Conservation (phyloP, 1,139 yeast genomes). For the Taphrina communis region DNA sequence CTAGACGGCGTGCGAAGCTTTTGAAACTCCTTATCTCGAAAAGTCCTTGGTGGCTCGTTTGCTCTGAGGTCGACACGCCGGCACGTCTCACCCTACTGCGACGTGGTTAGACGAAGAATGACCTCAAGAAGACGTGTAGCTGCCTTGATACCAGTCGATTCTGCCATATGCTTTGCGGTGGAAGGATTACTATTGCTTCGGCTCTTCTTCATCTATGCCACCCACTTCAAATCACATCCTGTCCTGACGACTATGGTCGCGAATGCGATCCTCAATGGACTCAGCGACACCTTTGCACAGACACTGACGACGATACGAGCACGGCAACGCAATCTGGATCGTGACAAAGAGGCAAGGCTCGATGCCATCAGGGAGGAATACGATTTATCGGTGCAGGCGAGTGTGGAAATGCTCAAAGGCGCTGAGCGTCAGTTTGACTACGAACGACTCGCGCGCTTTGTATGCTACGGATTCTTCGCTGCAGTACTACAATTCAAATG, state of each 20-base stretch:
- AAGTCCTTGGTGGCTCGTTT: too few relatives aligned
- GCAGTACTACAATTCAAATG: slow-evolving; percentile 41
- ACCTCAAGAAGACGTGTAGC: background rate
- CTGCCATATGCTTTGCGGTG: slow-evolving; percentile 13
- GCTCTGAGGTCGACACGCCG: too few relatives aligned
- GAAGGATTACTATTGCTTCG: slow-evolving; percentile 25
- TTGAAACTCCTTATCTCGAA: too few relatives aligned
- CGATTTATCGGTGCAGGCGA: slow-evolving; percentile 26
- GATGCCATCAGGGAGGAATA: slow-evolving; percentile 36
- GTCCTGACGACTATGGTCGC: slow-evolving; percentile 39
- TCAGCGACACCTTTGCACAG: slow-evolving; percentile 42
- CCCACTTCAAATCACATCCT: slow-evolving; percentile 36
- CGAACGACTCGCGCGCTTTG: slow-evolving; percentile 40
- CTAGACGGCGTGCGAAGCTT: too few relatives aligned
- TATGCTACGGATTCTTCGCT: slow-evolving; percentile 35
- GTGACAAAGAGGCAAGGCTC: slow-evolving; percentile 27
- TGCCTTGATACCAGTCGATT: slow-evolving; percentile 25
- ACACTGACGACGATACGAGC: slow-evolving; percentile 29
- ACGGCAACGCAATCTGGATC: slow-evolving; percentile 15
- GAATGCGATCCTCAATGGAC: slow-evolving; percentile 23
- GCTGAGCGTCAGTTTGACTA: slow-evolving; percentile 37
- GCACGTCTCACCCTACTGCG: too few relatives aligned
- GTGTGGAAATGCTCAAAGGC: slow-evolving; percentile 34
- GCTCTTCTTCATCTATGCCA: slow-evolving; percentile 31
- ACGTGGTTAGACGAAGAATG: background rate